Base-by-base conservation (phyloP, 345 rosid species). In the Citrus medica region DNA sequence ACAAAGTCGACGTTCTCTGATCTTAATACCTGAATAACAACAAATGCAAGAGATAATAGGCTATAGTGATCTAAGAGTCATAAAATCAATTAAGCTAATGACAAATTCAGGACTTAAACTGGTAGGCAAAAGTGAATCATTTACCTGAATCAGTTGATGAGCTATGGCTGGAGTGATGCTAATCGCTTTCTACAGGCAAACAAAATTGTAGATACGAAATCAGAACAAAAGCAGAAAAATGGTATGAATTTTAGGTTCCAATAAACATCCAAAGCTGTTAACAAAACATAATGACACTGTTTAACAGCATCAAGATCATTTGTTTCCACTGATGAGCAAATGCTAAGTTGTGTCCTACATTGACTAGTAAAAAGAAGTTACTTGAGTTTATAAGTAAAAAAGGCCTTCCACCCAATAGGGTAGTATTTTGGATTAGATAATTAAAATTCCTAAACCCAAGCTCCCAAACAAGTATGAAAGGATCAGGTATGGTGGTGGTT, bases 81-180 rank as follows among this genome's bases (percentile, higher is more conserved):
- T 46, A 75, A 13, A 24, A 17, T 21, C 58, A 71, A 51, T 42
- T 60, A 12, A 7, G 35, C 59, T 35, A 7, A 33, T 21, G 4
- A 9, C 10, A 7, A 28, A 69, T 16, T 2, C 19, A 67, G 27
- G 33, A 64, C 40, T 71, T 53, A 30, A 46, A 9, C 9, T 8
- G 22, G 6, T 25, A 30, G 58, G 16, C 35, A 51, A 10, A 64
- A 33, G 48, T 16, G 30, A 65, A 7, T 9, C 60, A 55, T 25
- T 42, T 83, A 94, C 97, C 98, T 92, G 90, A 80, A 95, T 89
- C 81, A 95, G 51, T 75, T 89, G 88, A 80, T 85, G 87, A 61
- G 98, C 98, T 93, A 93, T 92, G 66, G 82, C 80, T 65, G 98
- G 93, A 80, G 98, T 93, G 73, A 95, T 85, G 75, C 81, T 86